Evolutionary conservation across 768 basidiomycete genomes (phyloP), one percentile per base, ranked within the genome.

Genomic region (Pleurotus sapidus): DNA sequence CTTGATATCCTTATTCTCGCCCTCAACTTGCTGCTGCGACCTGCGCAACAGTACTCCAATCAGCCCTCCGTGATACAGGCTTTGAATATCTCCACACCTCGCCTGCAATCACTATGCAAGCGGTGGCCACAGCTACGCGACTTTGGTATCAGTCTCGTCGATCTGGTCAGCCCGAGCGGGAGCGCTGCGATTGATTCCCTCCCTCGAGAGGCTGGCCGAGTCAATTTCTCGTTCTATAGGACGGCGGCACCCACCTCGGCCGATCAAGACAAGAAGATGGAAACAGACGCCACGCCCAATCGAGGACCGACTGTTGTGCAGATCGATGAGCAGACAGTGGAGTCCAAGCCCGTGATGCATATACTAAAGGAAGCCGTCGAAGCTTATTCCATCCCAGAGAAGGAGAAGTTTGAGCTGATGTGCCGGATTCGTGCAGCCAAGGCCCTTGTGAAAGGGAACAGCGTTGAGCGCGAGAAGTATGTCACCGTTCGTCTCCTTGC

Each of bases 21-120:
- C 34, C 78, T 98, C 58, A 89, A 91, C 63, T 82, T 98, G 46
- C 77, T 97, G 49, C 83, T 98, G 25, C 89, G 97, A 30, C 95
- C 96, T 2, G 88, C 93, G 3, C 95, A 98, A 66, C 95, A 98
- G 68, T 98, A 97, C 69, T 94, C 92, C 6, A 84, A 88, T 12
- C 89, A 93, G 64, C 88, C 90, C 7, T 85, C 92, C 11, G 87
- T 95, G 51, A 88, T 91, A 40, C 84, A 89, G 62, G 86, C 87
- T 1, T 80, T 92, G n/a, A 89, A 81, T 70, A 89, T 91, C 57
- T 93, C 88, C 37, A 90, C 87, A 3, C 81, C 86, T 56, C 88
- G 91, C 51, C 79, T 98, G 11, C 84, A 90, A 59, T 87, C 88
- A 18, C 84, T 98, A 34, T 88, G 89, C 6, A 91, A 88, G 64